phyloP scores from a whole-genome alignment of 2,329 filamentous ascomycete species.

The Fusarium nygamai region DNA sequence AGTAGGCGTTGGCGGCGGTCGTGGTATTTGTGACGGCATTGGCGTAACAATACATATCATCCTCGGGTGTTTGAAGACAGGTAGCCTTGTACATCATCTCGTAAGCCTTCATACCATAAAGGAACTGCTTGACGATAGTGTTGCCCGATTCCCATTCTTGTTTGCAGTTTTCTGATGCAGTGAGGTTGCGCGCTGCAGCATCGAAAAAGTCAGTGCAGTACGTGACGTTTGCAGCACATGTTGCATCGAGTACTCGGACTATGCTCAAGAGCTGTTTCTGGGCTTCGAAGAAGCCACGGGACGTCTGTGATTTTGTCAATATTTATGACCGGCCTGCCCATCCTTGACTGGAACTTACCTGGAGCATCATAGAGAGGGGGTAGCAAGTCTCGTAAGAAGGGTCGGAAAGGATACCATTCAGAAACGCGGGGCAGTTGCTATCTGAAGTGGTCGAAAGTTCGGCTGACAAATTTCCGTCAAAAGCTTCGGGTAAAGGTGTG shows the following conservation, averaged over 20 bases:
- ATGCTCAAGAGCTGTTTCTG: slow-evolving; percentile 76
- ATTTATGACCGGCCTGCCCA: background rate
- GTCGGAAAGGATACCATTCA: slow-evolving; percentile 73
- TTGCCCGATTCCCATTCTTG: slow-evolving; percentile 75
- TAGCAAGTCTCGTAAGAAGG: slow-evolving; percentile 77
- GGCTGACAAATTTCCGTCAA: slow-evolving; percentile 71
- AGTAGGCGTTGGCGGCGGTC: slow-evolving; percentile 76
- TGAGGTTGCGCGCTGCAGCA: slow-evolving; percentile 72
- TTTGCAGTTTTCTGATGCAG: slow-evolving; percentile 71
- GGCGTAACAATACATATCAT: slow-evolving; percentile 81
- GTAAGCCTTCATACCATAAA: slow-evolving; percentile 81
- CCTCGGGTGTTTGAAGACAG: slow-evolving; percentile 76
- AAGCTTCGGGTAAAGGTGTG: slow-evolving; percentile 67
- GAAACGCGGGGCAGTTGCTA: slow-evolving; percentile 71
- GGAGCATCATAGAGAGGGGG: slow-evolving; percentile 84
- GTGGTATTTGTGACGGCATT: slow-evolving; percentile 82
- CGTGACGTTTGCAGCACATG: slow-evolving; percentile 75
- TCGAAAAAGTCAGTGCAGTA: slow-evolving; percentile 74
- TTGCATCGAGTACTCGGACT: slow-evolving; percentile 79
- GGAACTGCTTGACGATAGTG: slow-evolving; percentile 76
- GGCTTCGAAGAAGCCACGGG: slow-evolving; percentile 83
- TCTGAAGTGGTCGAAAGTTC: slow-evolving; percentile 67
- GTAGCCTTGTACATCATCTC: slow-evolving; percentile 80
- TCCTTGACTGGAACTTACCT: slow-evolving; percentile 62
- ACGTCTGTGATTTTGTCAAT: slow-evolving; percentile 67